Base-by-base conservation (phyloP, 1,284 basidiomycete genomes). In the Macrocybe sp. region DNA sequence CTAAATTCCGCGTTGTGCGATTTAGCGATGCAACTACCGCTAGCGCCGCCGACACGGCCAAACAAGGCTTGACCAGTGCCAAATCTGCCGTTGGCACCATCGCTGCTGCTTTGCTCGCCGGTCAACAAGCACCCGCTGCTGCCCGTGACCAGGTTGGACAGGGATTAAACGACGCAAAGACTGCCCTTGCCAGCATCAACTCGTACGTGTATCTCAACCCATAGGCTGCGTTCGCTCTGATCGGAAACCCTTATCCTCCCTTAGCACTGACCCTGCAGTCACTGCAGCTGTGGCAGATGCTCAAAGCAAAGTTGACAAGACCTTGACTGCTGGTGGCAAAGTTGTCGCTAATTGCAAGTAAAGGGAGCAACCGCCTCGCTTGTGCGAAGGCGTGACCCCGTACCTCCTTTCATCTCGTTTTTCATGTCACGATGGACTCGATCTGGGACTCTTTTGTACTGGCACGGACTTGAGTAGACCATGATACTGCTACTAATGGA, bases 211-310 rank as follows among this genome's bases (percentile, higher is more conserved):
- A 43, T 43, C 35, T 8, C 22, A n/a, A n/a, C 12, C 11, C 6
- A 41, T 4, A 35, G 12, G 35, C 22, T 4, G 22, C 22, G 2
- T 22, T 22, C 11, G 22, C 30, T 16, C 33, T 34, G 12, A 28
- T 22, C 30, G 28, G 8, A 8, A 22, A n/a, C 38, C 16, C 14
- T 14, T 32, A 29, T 3, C 12, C 32, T 5, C 35, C 14, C 12
- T 37, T 32, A 60, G 59, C 37, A 57, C 56, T 10, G 57, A 63
- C 37, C 50, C 60, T 7, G 51, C 52, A 2, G 56, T 62, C 11
- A 56, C 46, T n/a, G 36, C 46, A 2, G 53, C 55, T 8, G 46
- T 57, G 14, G 39, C 55, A 4, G 38, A 39, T 10, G 61, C 59
- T 12, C 46, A 54, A 11, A 38, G 44, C 16, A 55, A 55, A 31